These are phyloP conservation scores for Ophidiomyces ophidiicola DNA, from an alignment of 2,329 filamentous ascomycete genomes.

Conservation along the genomic window DNA sequence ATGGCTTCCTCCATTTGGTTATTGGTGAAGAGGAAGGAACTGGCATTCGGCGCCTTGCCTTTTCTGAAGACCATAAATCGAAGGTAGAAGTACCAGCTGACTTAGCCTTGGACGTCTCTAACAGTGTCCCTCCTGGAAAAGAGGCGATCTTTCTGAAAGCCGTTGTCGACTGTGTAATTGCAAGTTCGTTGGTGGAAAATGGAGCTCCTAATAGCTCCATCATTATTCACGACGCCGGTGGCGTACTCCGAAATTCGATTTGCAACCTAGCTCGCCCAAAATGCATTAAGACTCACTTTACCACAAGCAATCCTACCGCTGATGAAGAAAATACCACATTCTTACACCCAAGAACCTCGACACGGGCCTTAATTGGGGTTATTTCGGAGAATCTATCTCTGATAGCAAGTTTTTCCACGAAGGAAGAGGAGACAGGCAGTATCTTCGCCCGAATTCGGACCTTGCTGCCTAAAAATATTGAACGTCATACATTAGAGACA, in stretches of 20 bases:
- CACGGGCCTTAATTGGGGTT: background rate
- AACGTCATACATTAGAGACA: too few species aligned
- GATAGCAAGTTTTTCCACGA: background rate
- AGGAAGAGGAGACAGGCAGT: background rate
- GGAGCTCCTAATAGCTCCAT: background rate
- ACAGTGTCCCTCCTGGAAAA: background rate
- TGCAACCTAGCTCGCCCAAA: background rate
- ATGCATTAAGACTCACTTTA: background rate
- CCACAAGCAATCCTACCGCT: conserved; percentile 1
- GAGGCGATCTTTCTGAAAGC: conserved; percentile 1
- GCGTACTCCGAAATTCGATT: background rate
- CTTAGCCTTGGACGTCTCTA: background rate
- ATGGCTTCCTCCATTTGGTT: conserved; percentile 1
- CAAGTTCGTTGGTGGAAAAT: background rate
- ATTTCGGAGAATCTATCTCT: background rate
- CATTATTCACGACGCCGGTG: background rate
- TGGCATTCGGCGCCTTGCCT: background rate
- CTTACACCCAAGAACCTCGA: background rate
- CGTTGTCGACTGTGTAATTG: background rate
- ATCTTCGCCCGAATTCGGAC: conserved; percentile 2
- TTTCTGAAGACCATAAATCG: background rate
- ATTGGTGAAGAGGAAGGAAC: background rate
- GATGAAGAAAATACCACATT: background rate
- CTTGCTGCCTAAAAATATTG: background rate
- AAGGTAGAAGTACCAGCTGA: background rate